phyloP scores from a whole-genome alignment of 257 asterid genomes.

The Vinca minor region DNA sequence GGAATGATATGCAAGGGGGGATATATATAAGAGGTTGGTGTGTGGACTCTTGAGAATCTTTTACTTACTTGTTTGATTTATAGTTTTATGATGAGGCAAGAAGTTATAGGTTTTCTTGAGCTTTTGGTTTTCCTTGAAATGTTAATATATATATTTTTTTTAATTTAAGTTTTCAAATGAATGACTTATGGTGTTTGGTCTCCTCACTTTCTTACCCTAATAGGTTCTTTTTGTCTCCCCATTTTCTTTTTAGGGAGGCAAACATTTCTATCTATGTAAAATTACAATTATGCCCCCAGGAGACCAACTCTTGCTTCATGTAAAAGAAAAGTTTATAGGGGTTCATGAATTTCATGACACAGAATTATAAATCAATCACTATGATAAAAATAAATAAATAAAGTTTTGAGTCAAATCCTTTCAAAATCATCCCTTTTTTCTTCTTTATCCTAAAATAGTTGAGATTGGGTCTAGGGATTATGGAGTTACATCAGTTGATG shows the following conservation, averaged over 20 bases:
- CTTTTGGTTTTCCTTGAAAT: background rate
- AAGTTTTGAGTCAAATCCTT: background rate
- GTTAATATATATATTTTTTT: no score
- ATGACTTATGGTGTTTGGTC: constrained; percentile 4
- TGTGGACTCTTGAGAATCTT: constrained; percentile 20
- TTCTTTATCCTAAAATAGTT: background rate
- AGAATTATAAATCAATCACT: background rate
- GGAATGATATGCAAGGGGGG: constrained; percentile 11
- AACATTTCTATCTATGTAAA: background rate
- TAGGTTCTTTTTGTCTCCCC: constrained; percentile 4
- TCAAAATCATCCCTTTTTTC: background rate
- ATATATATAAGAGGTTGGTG: constrained; percentile 11
- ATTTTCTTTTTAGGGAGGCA: constrained; percentile 1
- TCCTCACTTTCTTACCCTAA: background rate
- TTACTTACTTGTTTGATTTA: constrained; percentile 32
- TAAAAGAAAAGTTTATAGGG: background rate
- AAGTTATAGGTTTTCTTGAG: constrained; percentile 16
- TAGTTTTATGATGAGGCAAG: constrained; percentile 12
- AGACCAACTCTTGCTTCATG: background rate
- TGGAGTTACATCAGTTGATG: background rate
- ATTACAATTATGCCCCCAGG: background rate
- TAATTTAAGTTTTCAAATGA: background rate
- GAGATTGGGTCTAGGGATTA: background rate
- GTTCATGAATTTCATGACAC: background rate
- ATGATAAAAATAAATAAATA: background rate